phyloP scores from a whole-genome alignment of 192 early-diverging fungal genomes.

The Dissophora ornata region DNA sequence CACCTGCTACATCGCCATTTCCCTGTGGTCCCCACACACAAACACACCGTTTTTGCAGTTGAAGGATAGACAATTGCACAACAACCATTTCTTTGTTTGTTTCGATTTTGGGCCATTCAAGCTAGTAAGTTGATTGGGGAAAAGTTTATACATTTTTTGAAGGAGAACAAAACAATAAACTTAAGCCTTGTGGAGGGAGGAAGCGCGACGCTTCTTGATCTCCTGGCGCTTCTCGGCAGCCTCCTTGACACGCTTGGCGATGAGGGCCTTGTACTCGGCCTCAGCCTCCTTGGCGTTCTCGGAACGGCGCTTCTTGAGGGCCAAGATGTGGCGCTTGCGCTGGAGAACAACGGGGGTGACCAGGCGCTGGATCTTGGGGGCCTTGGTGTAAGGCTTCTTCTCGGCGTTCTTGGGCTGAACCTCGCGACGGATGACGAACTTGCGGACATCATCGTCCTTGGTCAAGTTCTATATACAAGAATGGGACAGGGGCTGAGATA shows the following conservation, averaged over 20 bases:
- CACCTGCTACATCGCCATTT: too few relatives aligned
- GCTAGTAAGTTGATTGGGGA: background rate
- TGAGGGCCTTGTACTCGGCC: constrained; percentile 82
- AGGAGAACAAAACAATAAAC: constrained; percentile 8
- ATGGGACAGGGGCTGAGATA: too few relatives aligned
- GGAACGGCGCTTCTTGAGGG: constrained; percentile 88
- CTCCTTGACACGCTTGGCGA: constrained; percentile 95
- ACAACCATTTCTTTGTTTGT: background rate
- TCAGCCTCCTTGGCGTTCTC: constrained; percentile 83
- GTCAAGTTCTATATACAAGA: constrained; percentile 75
- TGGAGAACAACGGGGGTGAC: constrained; percentile 97
- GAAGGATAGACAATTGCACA: background rate
- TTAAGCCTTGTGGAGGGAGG: constrained; percentile 70
- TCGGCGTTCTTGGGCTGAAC: constrained; percentile 88
- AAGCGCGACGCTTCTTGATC: constrained; percentile 80
- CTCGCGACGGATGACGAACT: constrained; percentile 99
- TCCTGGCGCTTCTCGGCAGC: constrained; percentile 88
- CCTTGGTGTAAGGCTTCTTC: constrained; percentile 97
- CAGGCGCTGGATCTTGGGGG: constrained; percentile 96
- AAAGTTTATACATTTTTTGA: constrained; percentile 5
- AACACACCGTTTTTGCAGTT: background rate
- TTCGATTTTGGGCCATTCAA: constrained; percentile 56
- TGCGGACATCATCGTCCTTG: constrained; percentile 99
- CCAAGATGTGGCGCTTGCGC: constrained; percentile 90
- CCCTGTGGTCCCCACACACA: too few relatives aligned